phyloP scores from a whole-genome alignment of 441 rosid species.

The Populus tomentosa region DNA sequence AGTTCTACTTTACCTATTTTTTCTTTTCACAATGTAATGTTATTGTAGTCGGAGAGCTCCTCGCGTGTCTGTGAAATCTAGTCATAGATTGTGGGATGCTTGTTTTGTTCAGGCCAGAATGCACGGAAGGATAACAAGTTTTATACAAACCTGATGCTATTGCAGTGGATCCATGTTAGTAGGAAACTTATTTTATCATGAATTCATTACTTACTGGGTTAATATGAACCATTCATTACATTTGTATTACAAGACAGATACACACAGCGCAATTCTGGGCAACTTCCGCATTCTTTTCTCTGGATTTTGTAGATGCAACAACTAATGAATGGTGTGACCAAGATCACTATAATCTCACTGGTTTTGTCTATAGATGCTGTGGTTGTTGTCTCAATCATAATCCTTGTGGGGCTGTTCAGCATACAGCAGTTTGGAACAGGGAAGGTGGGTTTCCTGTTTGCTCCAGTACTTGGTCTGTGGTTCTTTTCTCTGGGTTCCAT shows the following conservation, averaged over 20 bases:
- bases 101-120: not conserved
- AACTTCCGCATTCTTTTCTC: not conserved
- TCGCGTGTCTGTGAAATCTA: not conserved
- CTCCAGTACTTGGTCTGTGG: slow-evolving; percentile 86
- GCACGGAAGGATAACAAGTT: not conserved
- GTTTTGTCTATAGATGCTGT: slow-evolving; percentile 51
- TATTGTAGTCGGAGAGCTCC: not conserved
- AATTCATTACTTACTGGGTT: not conserved
- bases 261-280: not conserved
- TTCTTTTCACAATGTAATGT: not conserved
- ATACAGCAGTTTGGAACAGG: slow-evolving; percentile 87
- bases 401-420: slow-evolving; percentile 75
- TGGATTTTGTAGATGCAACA: not conserved
- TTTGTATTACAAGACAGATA: not conserved
- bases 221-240: not conserved
- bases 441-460: slow-evolving; percentile 86
- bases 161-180: not conserved
- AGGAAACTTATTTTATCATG: not conserved
- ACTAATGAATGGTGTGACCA: slow-evolving; percentile 2
- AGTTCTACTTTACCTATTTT: not conserved
- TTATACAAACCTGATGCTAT: not conserved
- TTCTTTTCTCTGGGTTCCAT: slow-evolving; percentile 79
- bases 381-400: slow-evolving; percentile 60
- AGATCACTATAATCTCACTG: slow-evolving; percentile 5
- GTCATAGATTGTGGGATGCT: not conserved